Evolutionary conservation across 768 basidiomycete species (phyloP).

Genomic region (Suillus paluster): DNA sequence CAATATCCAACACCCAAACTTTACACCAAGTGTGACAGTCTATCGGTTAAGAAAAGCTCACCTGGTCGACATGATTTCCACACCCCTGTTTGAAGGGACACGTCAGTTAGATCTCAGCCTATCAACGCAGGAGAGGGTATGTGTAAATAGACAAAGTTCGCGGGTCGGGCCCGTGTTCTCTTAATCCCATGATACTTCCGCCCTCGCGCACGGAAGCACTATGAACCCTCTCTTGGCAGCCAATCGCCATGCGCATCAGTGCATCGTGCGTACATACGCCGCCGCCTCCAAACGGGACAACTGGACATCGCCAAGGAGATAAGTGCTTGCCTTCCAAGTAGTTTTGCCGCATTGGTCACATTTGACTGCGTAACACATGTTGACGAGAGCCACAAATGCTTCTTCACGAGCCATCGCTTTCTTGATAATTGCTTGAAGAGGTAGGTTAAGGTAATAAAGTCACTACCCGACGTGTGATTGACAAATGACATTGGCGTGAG

Average conservation of each 20-base stretch:
- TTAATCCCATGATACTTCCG: constrained; percentile 4
- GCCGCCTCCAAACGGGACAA: constrained; percentile 24
- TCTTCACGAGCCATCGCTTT: constrained; percentile 26
- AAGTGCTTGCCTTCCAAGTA: constrained; percentile 65
- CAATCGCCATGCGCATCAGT: constrained; percentile 20
- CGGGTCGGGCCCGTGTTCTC: constrained; percentile 3
- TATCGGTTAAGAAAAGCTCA: constrained; percentile 41
- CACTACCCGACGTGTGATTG: constrained; percentile 6
- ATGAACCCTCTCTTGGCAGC: constrained; percentile 14
- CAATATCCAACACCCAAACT: constrained; percentile 21
- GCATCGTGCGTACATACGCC: constrained; percentile 18
- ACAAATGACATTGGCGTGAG: constrained; percentile 1
- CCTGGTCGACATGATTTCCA: constrained; percentile 65
- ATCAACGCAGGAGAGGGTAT: neutral
- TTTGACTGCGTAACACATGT: constrained; percentile 59
- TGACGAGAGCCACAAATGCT: constrained; percentile 41
- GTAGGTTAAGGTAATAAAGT: constrained; percentile 41
- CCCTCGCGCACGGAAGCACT: constrained; percentile 21
- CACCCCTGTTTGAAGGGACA: constrained; percentile 57
- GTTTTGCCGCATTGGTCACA: constrained; percentile 69
- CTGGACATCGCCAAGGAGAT: constrained; percentile 31
- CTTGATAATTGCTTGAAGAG: constrained; percentile 18
- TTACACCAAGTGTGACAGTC: constrained; percentile 17
- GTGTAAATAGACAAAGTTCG: constrained; percentile 17
- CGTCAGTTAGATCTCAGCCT: constrained; percentile 11